Conservation (phyloP, 768 basidiomycete genomes). For the Lactifluus pinguis region DNA sequence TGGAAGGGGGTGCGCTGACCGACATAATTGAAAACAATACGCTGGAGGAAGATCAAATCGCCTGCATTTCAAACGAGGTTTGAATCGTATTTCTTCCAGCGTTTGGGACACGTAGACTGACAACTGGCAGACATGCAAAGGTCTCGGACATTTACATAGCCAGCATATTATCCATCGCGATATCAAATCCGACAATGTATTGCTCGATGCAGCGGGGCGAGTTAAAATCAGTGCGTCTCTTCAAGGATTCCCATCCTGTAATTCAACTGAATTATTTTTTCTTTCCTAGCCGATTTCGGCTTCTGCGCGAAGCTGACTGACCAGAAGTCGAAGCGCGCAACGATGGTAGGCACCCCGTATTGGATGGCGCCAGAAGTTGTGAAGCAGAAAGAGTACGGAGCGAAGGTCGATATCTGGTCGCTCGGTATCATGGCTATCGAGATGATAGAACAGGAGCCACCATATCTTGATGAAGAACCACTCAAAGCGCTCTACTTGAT, state of each 20-base stretch:
- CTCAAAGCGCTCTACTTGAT: conserved; percentile 91
- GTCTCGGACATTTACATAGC: conserved; percentile 84
- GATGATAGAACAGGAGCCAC: conserved; percentile 98
- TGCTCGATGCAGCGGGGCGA: conserved; percentile 83
- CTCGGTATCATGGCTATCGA: conserved; percentile 98
- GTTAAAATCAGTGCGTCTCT: conserved; percentile 89
- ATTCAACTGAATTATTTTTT: background rate
- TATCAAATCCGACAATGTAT: conserved; percentile 94
- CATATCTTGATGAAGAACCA: conserved; percentile 92
- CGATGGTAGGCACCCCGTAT: conserved; percentile 98
- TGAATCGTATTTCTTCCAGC: conserved; percentile 21
- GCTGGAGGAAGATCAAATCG: conserved; percentile 90
- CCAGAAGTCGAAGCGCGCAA: conserved; percentile 93
- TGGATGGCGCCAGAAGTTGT: conserved; percentile 99
- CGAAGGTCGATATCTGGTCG: conserved; percentile 96
- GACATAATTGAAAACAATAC: conserved; percentile 98
- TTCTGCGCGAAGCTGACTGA: conserved; percentile 95
- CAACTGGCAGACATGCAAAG: conserved; percentile 75
- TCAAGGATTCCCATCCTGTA: background rate
- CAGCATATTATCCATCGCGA: conserved; percentile 95
- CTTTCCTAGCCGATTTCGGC: conserved; percentile 76
- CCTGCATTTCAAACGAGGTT: conserved; percentile 87
- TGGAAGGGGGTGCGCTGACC: conserved; percentile 96
- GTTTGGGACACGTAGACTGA: background rate
- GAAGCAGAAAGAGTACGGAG: conserved; percentile 94